Evolutionary conservation across 2,329 filamentous ascomycete species (phyloP), one percentile per base, ranked within the genome.

Genomic region (Fusarium chlamydosporum): DNA sequence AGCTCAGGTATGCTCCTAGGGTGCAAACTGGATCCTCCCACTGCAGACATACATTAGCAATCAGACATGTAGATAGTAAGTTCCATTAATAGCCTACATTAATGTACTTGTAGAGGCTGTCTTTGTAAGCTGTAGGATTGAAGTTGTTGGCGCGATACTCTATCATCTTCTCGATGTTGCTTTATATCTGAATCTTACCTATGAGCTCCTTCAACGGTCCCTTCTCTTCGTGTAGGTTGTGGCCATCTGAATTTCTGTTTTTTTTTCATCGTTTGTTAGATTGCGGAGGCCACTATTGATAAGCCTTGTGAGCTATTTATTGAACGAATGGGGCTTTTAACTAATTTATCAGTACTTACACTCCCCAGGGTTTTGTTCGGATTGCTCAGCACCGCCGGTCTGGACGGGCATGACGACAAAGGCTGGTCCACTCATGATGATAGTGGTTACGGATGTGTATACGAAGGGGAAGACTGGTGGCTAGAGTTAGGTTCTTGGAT

Each of bases 1-100:
- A 35, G 23, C 13, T 11, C 11, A 52, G 18, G 48, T 52, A 52
- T 26, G 48, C 41, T 15, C 48, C 27, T 3, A 52, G 48, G 18
- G 48, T 52, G 26, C 48, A 37, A 20, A 33, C 37, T 31, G 35
- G 48, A 33, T 52, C 48, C 35, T 52, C 48, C 48, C 48, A 52
- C 48, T 52, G 4, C 37, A 41, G 35, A 33, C 4, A 26, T 16
- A 16, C 41, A 13, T 47, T 23, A 52, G 37, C 18, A 26, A 41
- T 16, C 27, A 52, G 10, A 27, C 20, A 10, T 6, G 11, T 33
- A 10, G 6, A 41, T 23, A 16, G 35, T 23, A 15, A 40, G 18
- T 31, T 12, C 13, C 9, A 15, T 11, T 13, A 26, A 33, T 31
- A 35, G 12, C 27, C 18, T 41, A 52, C 48, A 41, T 16, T 52